Evolutionary conservation across 2,329 filamentous ascomycete genomes (phyloP), one percentile per base, ranked within the genome.

Genomic region (Septoria petroselini): DNA sequence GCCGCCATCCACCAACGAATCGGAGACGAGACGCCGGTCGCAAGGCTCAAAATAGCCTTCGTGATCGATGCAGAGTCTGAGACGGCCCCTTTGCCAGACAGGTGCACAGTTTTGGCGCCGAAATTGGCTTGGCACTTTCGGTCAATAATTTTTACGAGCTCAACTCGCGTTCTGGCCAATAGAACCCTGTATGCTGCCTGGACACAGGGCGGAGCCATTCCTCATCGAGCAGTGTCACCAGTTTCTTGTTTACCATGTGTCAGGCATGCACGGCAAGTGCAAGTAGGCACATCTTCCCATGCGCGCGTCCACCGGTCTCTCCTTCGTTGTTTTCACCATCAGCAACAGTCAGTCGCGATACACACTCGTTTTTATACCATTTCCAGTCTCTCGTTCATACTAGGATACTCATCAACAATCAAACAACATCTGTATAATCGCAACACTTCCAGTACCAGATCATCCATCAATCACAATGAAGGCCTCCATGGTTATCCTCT

Each of bases 381-480:
- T 30, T 41, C 33, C 33, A 40, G 45, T 47, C 37, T 39, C 18
- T 40, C 48, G 21, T 30, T 45, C 21, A 35, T 35, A n/a, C n/a
- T n/a, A n/a, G n/a, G n/a, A n/a, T n/a, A n/a, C n/a, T n/a, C n/a
- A n/a, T n/a, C n/a, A n/a, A n/a, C n/a, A n/a, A n/a, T n/a, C n/a
- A n/a, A n/a, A n/a, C n/a, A n/a, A n/a, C n/a, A n/a, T n/a, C n/a
- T n/a, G n/a, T n/a, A n/a, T n/a, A n/a, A n/a, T n/a, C n/a, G n/a
- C n/a, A n/a, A n/a, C n/a, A n/a, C n/a, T n/a, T n/a, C n/a, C n/a
- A n/a, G n/a, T 15, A 12, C 21, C 35, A 41, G 6, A 33, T 33
- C n/a, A n/a, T n/a, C n/a, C n/a, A n/a, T 40, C 17, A 19, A 23
- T 29, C 43, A 59, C 45, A 17, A 62, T 62, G 60, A 60, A 58